phyloP scores from a whole-genome alignment of 805 yeast genomes.

The Lipomyces sp. region DNA sequence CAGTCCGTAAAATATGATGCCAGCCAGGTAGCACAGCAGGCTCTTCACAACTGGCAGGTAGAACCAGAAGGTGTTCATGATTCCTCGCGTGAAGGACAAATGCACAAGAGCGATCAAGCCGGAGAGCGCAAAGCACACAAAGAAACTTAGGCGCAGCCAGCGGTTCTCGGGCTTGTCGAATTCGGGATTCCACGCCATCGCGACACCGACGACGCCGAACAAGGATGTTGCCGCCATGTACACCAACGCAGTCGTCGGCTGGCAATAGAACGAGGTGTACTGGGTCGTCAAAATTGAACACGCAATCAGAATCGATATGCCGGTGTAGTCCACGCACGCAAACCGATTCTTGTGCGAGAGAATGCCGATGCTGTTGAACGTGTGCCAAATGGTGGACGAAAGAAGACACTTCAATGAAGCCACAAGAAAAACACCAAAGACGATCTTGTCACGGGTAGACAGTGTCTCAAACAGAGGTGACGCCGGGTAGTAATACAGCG shows the following conservation, averaged over 20 bases:
- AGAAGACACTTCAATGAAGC: constrained; percentile 75
- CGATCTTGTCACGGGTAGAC: constrained; percentile 43
- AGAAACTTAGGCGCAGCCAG: constrained; percentile 73
- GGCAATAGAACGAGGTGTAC: constrained; percentile 67
- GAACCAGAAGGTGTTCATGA: constrained; percentile 49
- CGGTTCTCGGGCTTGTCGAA: constrained; percentile 87
- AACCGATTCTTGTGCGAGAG: constrained; percentile 58
- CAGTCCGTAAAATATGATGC: constrained; percentile 84
- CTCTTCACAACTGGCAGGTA: constrained; percentile 71
- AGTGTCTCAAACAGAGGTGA: constrained; percentile 49
- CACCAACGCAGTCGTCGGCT: constrained; percentile 46
- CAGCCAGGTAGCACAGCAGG: constrained; percentile 69
- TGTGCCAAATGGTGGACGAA: constrained; percentile 87
- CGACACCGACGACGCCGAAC: constrained; percentile 69
- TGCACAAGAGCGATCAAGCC: constrained; percentile 67
- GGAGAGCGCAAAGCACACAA: constrained; percentile 68
- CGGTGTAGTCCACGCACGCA: constrained; percentile 94
- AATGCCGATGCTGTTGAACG: constrained; percentile 74
- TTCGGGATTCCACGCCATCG: constrained; percentile 86
- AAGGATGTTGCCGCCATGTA: constrained; percentile 60
- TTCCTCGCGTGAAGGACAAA: constrained; percentile 55
- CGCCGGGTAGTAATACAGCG: constrained; percentile 60
- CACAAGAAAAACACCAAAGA: constrained; percentile 60
- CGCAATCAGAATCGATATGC: constrained; percentile 84
- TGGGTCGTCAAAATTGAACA: constrained; percentile 86